Evolutionary conservation across 768 basidiomycete genomes (phyloP).

Genomic region (Fomitopsis pulvina): DNA sequence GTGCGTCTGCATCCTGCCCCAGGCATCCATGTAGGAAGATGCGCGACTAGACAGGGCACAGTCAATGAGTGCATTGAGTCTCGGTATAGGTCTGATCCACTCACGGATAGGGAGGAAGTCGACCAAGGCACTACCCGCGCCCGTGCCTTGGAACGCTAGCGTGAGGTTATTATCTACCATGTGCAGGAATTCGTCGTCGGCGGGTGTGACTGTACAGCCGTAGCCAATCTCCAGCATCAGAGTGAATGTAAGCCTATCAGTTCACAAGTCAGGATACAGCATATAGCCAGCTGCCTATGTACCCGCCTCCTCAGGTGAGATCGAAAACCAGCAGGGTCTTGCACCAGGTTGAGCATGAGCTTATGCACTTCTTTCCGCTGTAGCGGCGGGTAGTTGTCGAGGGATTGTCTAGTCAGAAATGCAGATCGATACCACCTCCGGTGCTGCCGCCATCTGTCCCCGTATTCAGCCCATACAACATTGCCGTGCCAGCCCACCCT

Average conservation of each 20-base stretch:
- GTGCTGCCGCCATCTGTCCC: constrained; percentile 22
- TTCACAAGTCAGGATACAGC: background rate
- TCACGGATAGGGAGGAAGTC: constrained; percentile 27
- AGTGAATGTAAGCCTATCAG: constrained; percentile 24
- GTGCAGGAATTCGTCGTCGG: constrained; percentile 23
- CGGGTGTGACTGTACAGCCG: constrained; percentile 21
- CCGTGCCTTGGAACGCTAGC: constrained; percentile 17
- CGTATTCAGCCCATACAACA: too few relatives aligned
- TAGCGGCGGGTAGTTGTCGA: constrained; percentile 15
- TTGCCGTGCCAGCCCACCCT: too few relatives aligned
- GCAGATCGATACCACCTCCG: constrained; percentile 22
- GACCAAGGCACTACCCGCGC: constrained; percentile 24
- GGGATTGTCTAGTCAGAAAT: constrained; percentile 13
- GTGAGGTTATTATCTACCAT: constrained; percentile 21
- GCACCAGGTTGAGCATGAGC: constrained; percentile 21
- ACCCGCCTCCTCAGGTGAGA: constrained; percentile 14
- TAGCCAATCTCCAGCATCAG: constrained; percentile 27
- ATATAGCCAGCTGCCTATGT: background rate
- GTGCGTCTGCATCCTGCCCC: constrained; percentile 41
- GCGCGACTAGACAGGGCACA: constrained; percentile 33
- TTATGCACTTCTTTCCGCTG: constrained; percentile 22
- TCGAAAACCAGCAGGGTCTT: constrained; percentile 19
- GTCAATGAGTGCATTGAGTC: background rate
- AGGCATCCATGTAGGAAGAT: constrained; percentile 58
- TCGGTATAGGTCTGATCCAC: background rate